Conservation (phyloP, 2,329 filamentous ascomycete genomes). For the Zymoseptoria pseudotritici region DNA sequence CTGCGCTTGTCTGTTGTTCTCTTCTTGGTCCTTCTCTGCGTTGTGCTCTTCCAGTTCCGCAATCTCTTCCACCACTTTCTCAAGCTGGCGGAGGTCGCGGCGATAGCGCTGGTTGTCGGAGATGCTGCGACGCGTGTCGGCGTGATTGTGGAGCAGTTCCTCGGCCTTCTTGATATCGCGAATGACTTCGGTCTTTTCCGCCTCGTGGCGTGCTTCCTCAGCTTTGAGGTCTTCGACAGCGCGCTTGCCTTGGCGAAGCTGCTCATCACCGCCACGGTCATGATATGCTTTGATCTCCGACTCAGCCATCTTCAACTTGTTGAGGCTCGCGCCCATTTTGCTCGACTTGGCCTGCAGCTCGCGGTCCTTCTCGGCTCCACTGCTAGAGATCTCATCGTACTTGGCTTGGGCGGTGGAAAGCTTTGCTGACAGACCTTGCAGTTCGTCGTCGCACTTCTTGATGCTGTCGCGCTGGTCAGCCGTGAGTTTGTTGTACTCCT, state of each 20-base stretch:
- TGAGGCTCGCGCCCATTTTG: conserved; percentile 63
- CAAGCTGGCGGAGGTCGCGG: conserved; percentile 61
- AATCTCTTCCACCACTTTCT: conserved; percentile 63
- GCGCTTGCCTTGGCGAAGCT: conserved; percentile 61
- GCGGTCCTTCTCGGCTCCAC: conserved; percentile 65
- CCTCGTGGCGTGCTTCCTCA: conserved; percentile 58
- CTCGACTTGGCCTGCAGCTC: conserved; percentile 64
- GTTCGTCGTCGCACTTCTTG: conserved; percentile 60
- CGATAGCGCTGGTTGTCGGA: conserved; percentile 82
- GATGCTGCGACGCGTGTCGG: conserved; percentile 79
- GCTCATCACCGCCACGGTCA: conserved; percentile 63
- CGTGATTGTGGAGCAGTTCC: conserved; percentile 68
- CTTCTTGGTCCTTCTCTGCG: conserved; percentile 72
- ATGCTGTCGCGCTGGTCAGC: conserved; percentile 62
- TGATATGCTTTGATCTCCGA: conserved; percentile 74
- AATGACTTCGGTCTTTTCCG: conserved; percentile 60
- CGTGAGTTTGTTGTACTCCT: conserved; percentile 63
- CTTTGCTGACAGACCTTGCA: conserved; percentile 67
- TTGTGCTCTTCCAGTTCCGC: conserved; percentile 67
- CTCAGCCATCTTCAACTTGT: conserved; percentile 68
- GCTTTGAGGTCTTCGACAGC: conserved; percentile 62
- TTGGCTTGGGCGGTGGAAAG: conserved; percentile 67
- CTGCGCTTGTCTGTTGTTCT: conserved; percentile 62
- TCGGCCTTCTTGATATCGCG: conserved; percentile 69
- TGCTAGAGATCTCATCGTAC: conserved; percentile 67